Base-by-base conservation (phyloP, 345 rosid species). In the Hypericum perforatum region DNA sequence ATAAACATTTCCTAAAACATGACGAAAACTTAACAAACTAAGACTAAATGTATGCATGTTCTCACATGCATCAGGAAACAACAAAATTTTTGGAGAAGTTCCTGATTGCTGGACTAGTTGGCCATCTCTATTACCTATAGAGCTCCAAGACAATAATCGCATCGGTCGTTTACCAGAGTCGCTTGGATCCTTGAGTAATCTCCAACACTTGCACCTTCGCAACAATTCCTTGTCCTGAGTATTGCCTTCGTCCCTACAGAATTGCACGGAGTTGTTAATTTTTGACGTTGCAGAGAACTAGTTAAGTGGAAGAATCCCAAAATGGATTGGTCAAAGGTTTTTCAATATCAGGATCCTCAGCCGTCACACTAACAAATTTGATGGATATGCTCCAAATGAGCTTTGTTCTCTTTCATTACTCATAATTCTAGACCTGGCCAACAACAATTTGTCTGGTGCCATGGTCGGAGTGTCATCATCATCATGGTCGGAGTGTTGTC, bases 281-380 rank as follows among this genome's bases (percentile, higher is more conserved):
- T 63, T 74, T 0, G 79, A 76, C 58, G 66, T 74, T 16, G 70
- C 68, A 29, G 62, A 72, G 41, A 79, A 76, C 55, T 61, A 16
- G 5, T 47, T 72, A 40, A 56, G 48, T n/a, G n/a, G n/a, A n/a
- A n/a, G n/a, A n/a, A n/a, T n/a, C n/a, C n/a, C n/a, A n/a, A n/a
- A n/a, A n/a, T n/a, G n/a, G n/a, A n/a, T n/a, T n/a, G n/a, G n/a
- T n/a, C n/a, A n/a, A n/a, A n/a, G n/a, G n/a, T n/a, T 0, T 76
- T 71, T n/a, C n/a, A n/a, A n/a, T n/a, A n/a, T n/a, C n/a, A n/a
- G n/a, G n/a, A n/a, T n/a, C n/a, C n/a, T n/a, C 32, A 16, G 52
- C 36, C 66, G 50, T 41, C 57, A 57, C 42, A 45, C 36, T 0
- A 63, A 63, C 41, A 22, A 22, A 32, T 53, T 63, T 45, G 38